Evolutionary conservation across 164 flowering plant species (phyloP).

Genomic region (Annona squamosa): DNA sequence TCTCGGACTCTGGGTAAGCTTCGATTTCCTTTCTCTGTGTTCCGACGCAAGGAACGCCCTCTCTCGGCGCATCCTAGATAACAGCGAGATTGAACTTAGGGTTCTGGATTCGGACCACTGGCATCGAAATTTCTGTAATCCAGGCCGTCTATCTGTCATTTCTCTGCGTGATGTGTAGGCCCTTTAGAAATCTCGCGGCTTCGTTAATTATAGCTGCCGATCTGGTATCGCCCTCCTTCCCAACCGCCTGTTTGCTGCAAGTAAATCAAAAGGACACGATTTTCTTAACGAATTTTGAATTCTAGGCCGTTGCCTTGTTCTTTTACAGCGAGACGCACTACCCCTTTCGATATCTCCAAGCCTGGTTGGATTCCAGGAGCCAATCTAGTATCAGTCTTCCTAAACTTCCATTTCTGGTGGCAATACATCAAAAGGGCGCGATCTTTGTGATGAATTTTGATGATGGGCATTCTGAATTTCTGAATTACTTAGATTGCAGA

Average conservation of each 20-base stretch:
- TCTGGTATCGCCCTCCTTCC: not conserved
- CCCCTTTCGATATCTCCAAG: not conserved
- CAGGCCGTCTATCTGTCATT: not conserved
- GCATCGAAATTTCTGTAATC: not conserved
- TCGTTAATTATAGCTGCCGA: not conserved
- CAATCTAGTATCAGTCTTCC: no score
- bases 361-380: no score
- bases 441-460: no score
- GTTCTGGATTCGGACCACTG: not conserved
- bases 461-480: no score
- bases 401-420: not conserved
- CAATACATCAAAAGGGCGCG: not conserved
- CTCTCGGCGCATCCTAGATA: not conserved
- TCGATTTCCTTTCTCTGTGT: not conserved
- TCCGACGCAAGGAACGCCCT: not conserved
- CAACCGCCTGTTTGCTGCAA: not conserved
- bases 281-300: not conserved
- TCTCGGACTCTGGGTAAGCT: conserved; percentile 84
- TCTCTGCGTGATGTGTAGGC: not conserved
- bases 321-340: not conserved
- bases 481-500: no score
- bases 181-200: not conserved
- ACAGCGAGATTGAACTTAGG: not conserved
- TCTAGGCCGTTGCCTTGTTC: not conserved
- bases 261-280: not conserved